Evolutionary conservation across 2,329 filamentous ascomycete species (phyloP), one percentile per base, ranked within the genome.

Genomic region (Penicillium sp.): DNA sequence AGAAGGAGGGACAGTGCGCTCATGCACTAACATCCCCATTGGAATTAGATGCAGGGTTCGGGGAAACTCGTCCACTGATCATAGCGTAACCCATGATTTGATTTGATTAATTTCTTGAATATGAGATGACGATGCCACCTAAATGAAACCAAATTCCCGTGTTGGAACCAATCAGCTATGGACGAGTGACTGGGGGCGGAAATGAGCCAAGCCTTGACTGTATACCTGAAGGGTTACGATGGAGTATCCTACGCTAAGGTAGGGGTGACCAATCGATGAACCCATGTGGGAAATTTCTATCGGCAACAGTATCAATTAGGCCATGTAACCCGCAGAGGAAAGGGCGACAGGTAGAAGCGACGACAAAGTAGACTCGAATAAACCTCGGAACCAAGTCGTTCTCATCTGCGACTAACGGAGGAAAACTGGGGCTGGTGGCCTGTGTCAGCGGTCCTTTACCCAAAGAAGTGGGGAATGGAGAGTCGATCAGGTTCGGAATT

Each of bases 371-470:
- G 26, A 33, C 49, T 51, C 40, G 37, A 58, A 55, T 50, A 46
- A 55, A 60, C 56, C 54, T 59, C 48, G 58, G 56, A 18, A 42
- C 51, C 47, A 37, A 41, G 29, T 35, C 23, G 41, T 46, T 35
- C 40, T 25, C 25, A 43, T 50, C 56, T 43, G 51, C 51, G 27
- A 60, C 51, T 46, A 54, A 57, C 27, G 43, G 33, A 31, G 8
- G 44, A 63, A 65, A 65, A 65, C 45, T 63, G 63, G 63, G 63
- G 62, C 63, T 42, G 20, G 14, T 26, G 23, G 49, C 31, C 49
- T 55, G 26, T 49, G 26, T 49, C 48, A 26, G 20, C 54, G 51
- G 56, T 59, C 53, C 58, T 57, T 31, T 42, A 41, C 37, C 57
- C 61, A 55, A 49, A 53, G 27, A 49, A 47, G 60, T 60, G 62